Evolutionary conservation across 1,284 basidiomycete genomes (phyloP).

Genomic region (Ganoderma resinaceum): DNA sequence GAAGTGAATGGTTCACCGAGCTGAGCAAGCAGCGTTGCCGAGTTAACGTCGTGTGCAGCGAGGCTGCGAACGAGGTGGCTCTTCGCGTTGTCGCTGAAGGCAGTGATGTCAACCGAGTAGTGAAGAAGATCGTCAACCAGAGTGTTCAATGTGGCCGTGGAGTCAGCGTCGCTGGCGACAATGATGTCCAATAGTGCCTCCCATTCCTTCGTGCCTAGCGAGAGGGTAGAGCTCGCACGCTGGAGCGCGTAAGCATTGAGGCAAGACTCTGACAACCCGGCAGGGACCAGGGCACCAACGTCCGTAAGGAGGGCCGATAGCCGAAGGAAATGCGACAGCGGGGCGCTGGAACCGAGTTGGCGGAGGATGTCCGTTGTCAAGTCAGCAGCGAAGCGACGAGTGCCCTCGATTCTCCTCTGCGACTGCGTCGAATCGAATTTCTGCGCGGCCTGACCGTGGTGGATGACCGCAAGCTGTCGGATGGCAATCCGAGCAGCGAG

Average conservation of each 20-base stretch:
- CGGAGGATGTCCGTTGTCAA: slow-evolving; percentile 19
- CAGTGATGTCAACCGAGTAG: slow-evolving; percentile 27
- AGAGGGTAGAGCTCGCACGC: slow-evolving; percentile 31
- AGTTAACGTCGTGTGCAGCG: slow-evolving; percentile 27
- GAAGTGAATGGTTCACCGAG: slow-evolving; percentile 28
- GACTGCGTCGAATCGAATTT: slow-evolving; percentile 26
- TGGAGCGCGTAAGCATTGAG: slow-evolving; percentile 41
- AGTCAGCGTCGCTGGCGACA: slow-evolving; percentile 24
- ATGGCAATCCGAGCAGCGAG: slow-evolving; percentile 24
- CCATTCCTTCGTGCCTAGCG: slow-evolving; percentile 38
- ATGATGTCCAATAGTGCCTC: slow-evolving; percentile 39
- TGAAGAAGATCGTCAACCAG: slow-evolving; percentile 30
- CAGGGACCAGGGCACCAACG: slow-evolving; percentile 26
- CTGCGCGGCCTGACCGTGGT: slow-evolving; percentile 21
- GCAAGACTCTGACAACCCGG: slow-evolving; percentile 23
- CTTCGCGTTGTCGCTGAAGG: slow-evolving; percentile 28
- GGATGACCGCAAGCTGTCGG: slow-evolving; percentile 28
- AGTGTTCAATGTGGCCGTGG: slow-evolving; percentile 27
- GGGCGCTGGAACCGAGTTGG: slow-evolving; percentile 2
- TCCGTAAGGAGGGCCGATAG: slow-evolving; percentile 27
- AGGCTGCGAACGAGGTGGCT: slow-evolving; percentile 27
- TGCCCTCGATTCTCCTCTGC: slow-evolving; percentile 28
- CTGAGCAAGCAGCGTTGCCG: slow-evolving; percentile 26
- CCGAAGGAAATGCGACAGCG: slow-evolving; percentile 23
- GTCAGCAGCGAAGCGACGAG: slow-evolving; percentile 28